Base-by-base conservation (phyloP, 2,329 filamentous ascomycete species). In the Aspergillus sp. region DNA sequence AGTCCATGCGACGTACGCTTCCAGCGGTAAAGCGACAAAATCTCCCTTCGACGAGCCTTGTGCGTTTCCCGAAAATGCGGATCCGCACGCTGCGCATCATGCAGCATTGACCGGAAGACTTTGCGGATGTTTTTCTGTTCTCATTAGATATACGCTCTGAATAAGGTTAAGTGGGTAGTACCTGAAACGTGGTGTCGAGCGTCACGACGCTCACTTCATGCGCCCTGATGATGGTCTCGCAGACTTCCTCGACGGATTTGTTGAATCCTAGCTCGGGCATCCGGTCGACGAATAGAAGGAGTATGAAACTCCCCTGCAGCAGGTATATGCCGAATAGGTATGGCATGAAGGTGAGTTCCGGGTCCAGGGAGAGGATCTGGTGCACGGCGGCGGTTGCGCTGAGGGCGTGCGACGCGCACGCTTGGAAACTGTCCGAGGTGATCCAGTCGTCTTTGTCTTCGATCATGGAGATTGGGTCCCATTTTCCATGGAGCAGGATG, bases 401-500 rank as follows among this genome's bases (percentile, higher is more conserved):
- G 40, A 57, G 55, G 2, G 55, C 55, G 12, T 57, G 55, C 4
- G 55, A 57, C n/a, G 55, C 55, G 23, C 55, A 57, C 2, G 48
- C 46, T 24, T 57, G 48, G 17, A 57, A 57, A 9, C 55, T 57
- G n/a, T 57, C 55, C 41, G 55, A 57, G 17, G 48, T 57, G 21
- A 57, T 57, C 55, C 55, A 57, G 15, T 57, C 55, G 14, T 57
- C 55, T n/a, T 57, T 51, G n/a, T 57, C 55, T 14, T 57, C 55
- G n/a, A 57, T 57, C 55, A 57, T 57, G 19, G 55, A 52, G 3
- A 57, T 57, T 1, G 55, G 55, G 12, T 57, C 55, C 55, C 55
- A 57, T 35, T 57, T 57, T 1, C 55, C 55, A 7, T 57, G 55
- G 1, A 57, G 43, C 6, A 57, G 48, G 23, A 57, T 57, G 15